phyloP scores from a whole-genome alignment of 2,329 filamentous ascomycete genomes.

The Verticillium isaacii region DNA sequence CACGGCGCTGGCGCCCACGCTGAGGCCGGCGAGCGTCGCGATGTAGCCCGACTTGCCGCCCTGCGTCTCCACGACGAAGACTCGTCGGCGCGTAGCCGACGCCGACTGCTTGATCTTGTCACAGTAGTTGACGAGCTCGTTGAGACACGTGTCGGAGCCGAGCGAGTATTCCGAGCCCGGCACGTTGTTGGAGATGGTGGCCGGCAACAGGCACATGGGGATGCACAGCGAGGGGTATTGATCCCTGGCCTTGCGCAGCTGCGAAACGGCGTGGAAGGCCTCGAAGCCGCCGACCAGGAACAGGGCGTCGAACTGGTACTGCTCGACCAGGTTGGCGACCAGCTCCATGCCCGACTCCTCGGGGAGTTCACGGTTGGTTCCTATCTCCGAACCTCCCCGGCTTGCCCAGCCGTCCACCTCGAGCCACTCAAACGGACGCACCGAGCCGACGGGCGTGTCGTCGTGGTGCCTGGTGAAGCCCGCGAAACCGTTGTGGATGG shows the following conservation, averaged over 20 bases:
- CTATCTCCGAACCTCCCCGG: constrained; percentile 95
- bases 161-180: constrained; percentile 96
- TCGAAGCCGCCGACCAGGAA: constrained; percentile 95
- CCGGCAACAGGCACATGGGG: constrained; percentile 83
- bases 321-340: constrained; percentile 76
- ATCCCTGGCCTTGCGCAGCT: constrained; percentile 75
- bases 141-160: constrained; percentile 93
- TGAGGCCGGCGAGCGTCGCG: constrained; percentile 82
- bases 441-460: constrained; percentile 75
- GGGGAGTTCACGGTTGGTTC: constrained; percentile 91
- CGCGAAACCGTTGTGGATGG: constrained; percentile 95
- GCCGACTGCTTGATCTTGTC: constrained; percentile 98
- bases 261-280: constrained; percentile 86
- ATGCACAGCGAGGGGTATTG: constrained; percentile 85
- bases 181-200: constrained; percentile 99
- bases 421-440: constrained; percentile 84
- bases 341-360: constrained; percentile 77
- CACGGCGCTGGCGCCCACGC: constrained; percentile 87
- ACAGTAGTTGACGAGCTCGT: constrained; percentile 90
- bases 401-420: constrained; percentile 95
- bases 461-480: constrained; percentile 87
- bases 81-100: constrained; percentile 84
- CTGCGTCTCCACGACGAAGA: constrained; percentile 98
- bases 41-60: constrained; percentile 92
- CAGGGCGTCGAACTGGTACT: constrained; percentile 85